Evolutionary conservation across 2,329 filamentous ascomycete species (phyloP).

Genomic region (Claviceps sp.): DNA sequence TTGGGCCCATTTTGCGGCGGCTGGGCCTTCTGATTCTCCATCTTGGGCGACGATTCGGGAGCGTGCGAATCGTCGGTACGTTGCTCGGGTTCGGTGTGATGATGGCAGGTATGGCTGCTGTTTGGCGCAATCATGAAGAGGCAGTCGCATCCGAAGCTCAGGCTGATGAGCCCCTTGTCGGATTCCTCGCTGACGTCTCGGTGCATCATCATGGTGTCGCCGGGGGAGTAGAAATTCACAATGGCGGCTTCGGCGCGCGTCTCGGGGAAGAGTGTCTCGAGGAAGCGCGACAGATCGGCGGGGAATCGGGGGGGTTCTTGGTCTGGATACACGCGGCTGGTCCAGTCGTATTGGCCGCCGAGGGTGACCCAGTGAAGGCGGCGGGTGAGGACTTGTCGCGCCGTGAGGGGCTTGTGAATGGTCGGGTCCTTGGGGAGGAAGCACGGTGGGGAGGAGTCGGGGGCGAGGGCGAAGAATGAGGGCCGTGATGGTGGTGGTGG

Average conservation of each 20-base stretch:
- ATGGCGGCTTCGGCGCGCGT: slow-evolving; percentile 82
- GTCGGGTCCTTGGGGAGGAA: slow-evolving; percentile 55
- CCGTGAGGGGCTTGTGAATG: slow-evolving; percentile 61
- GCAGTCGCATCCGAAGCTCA: slow-evolving; percentile 82
- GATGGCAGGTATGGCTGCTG: slow-evolving; percentile 5
- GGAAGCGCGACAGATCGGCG: slow-evolving; percentile 51
- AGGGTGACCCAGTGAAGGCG: slow-evolving; percentile 90
- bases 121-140: slow-evolving; percentile 73
- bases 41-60: too few species aligned
- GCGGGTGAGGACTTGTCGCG: slow-evolving; percentile 58
- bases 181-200: slow-evolving; percentile 84
- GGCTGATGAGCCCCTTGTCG: slow-evolving; percentile 63
- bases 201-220: slow-evolving; percentile 84
- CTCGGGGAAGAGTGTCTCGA: slow-evolving; percentile 59
- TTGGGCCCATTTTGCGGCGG: slow-evolving; percentile 15
- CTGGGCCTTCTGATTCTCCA: background rate
- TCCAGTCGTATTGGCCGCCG: slow-evolving; percentile 96
- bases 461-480: slow-evolving; percentile 43
- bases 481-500: slow-evolving; percentile 40
- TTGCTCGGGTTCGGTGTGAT: slow-evolving; percentile 5
- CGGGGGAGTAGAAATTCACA: slow-evolving; percentile 81
- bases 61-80: too few species aligned
- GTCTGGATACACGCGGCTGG: slow-evolving; percentile 64
- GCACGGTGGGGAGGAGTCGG: slow-evolving; percentile 37
- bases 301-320: slow-evolving; percentile 61